These are phyloP conservation scores for Chionographis japonica DNA, from an alignment of 106 monocot species.

Conservation along the genomic window DNA sequence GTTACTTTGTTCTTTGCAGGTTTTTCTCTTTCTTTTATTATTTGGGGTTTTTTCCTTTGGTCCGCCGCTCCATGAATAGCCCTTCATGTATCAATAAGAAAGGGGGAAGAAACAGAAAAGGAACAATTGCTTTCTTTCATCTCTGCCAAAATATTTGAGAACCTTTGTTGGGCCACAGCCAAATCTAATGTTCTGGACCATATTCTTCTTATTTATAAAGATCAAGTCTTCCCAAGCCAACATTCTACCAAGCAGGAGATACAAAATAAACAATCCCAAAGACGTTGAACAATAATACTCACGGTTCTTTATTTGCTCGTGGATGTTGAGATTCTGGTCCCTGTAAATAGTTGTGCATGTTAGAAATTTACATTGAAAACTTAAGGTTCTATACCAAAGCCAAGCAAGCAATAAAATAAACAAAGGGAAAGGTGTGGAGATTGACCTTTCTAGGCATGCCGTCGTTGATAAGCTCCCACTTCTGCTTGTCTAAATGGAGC, in stretches of 20 bases:
- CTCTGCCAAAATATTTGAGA: no score
- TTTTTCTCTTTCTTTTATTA: no score
- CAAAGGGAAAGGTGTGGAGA: not conserved
- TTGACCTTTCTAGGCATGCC: constrained; percentile 51
- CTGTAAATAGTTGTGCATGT: constrained; percentile 34
- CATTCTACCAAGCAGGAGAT: not conserved
- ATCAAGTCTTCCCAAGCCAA: not conserved
- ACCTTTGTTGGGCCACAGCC: no score
- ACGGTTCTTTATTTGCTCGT: constrained; percentile 39
- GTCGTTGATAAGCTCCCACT: constrained; percentile 52
- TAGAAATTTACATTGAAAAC: not conserved
- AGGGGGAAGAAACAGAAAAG: not conserved
- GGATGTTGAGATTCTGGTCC: constrained; percentile 26
- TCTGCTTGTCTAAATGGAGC: constrained; percentile 68
- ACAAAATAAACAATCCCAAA: not conserved
- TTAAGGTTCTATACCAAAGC: not conserved
- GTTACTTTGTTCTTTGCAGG: no score
- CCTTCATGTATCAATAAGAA: not conserved
- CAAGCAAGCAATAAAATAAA: not conserved
- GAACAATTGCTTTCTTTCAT: not conserved
- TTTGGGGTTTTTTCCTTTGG: no score
- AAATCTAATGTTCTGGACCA: no score
- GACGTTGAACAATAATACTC: constrained; percentile 20
- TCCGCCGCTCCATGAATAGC: no score
- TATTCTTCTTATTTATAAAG: no score